A percentile compares a stretch with the other conserved stretches of the same genome.
These are phyloP conservation scores for Sporothrix euskadiensis DNA, from an alignment of 2,329 filamentous ascomycete species.

Conservation along the genomic window DNA sequence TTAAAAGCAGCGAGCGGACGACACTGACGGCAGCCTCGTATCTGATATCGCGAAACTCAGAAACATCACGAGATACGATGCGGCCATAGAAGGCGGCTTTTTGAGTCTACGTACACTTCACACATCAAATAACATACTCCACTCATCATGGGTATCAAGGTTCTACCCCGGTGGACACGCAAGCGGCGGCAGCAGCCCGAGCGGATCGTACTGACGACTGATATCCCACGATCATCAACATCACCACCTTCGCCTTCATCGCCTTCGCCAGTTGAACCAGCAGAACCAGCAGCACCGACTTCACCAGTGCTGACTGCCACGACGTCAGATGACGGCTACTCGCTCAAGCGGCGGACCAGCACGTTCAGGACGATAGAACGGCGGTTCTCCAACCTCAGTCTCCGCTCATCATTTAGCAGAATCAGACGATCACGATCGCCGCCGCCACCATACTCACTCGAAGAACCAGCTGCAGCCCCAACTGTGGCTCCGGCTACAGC, in stretches of 20 bases:
- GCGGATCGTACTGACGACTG: neutral
- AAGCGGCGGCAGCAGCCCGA: neutral
- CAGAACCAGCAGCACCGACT: neutral
- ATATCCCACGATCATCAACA: neutral
- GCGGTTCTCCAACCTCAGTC: neutral
- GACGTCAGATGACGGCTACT: neutral
- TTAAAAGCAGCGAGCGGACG: neutral
- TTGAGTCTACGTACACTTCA: neutral
- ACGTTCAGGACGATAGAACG: conserved; percentile 1
- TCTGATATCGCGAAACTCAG: neutral
- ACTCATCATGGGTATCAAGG: conserved; percentile 2
- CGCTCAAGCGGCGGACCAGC: neutral
- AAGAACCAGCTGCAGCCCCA: neutral
- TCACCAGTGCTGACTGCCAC: too few relatives aligned
- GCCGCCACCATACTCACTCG: conserved; percentile 16
- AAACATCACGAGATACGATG: neutral
- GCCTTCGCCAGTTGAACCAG: neutral
- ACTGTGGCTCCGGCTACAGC: neutral
- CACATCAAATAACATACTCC: neutral
- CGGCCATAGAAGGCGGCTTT: neutral
- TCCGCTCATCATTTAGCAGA: neutral
- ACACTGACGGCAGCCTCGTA: neutral
- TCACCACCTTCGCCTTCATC: neutral
- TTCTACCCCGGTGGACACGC: neutral
- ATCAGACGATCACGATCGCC: conserved; percentile 15